Percentiles rank a stretch among this genome's conserved stretches.
Conservation (phyloP, 176 grass and related monocot genomes). For the Raddia distichophylla region DNA sequence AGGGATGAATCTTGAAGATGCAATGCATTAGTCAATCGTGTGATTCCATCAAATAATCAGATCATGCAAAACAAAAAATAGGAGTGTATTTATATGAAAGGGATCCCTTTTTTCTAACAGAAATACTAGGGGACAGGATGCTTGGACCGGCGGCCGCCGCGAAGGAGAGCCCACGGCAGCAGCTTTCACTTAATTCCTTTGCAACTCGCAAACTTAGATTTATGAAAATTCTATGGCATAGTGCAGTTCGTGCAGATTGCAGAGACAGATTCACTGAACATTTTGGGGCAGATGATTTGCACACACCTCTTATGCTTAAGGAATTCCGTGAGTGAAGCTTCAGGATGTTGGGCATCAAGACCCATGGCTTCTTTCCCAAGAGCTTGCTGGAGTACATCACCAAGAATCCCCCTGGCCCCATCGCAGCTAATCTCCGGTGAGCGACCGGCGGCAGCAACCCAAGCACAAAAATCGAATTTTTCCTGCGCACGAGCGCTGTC, state of each 20-base stretch:
- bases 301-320: conserved; percentile 25
- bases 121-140: too few species aligned
- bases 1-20: background rate
- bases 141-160: too few species aligned
- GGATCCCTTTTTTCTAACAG: too few species aligned
- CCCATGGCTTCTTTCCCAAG: conserved; percentile 10
- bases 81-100: too few species aligned
- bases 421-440: background rate
- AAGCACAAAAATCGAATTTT: conserved; percentile 34
- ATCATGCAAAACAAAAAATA: too few species aligned
- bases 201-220: too few species aligned
- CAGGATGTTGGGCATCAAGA: background rate
- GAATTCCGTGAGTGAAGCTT: conserved; percentile 19
- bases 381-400: conserved; percentile 19
- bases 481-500: background rate
- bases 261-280: too few species aligned
- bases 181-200: too few species aligned
- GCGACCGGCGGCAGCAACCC: background rate
- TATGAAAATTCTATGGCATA: too few species aligned
- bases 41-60: background rate
- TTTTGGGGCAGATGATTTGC: too few species aligned
- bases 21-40: background rate
- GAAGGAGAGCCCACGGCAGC: too few species aligned
- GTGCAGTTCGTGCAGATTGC: too few species aligned
- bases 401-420: background rate